Evolutionary conservation across 768 basidiomycete genomes (phyloP).

Genomic region (Suillus lakei): DNA sequence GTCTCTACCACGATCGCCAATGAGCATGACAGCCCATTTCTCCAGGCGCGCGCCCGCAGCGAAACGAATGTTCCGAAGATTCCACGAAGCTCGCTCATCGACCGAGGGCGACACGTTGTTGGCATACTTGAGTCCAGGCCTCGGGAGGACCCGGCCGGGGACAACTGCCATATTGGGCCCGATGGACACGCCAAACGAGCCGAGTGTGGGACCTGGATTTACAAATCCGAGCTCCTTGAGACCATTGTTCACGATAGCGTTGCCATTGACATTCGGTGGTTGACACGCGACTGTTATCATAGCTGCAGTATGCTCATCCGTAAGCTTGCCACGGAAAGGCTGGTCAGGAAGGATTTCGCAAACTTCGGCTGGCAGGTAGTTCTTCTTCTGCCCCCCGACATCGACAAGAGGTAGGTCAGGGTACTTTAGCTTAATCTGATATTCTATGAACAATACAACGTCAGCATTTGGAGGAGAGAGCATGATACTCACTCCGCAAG

Average conservation of each 20-base stretch:
- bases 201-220: conserved; percentile 38
- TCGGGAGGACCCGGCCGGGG: conserved; percentile 54
- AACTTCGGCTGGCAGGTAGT: conserved; percentile 51
- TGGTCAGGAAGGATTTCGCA: conserved; percentile 51
- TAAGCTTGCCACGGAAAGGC: conserved; percentile 54
- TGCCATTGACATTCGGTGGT: conserved; percentile 53
- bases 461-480: not conserved
- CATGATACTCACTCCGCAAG: conserved; percentile 42
- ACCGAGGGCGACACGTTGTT: conserved; percentile 34
- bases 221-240: conserved; percentile 48
- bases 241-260: conserved; percentile 47
- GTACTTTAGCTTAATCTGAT: conserved; percentile 40
- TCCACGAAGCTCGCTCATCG: conserved; percentile 57
- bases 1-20: conserved; percentile 62
- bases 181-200: conserved; percentile 50
- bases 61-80: conserved; percentile 62
- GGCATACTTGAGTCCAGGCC: conserved; percentile 47
- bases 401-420: conserved; percentile 52
- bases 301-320: conserved; percentile 53
- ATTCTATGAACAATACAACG: conserved; percentile 38
- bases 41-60: conserved; percentile 56
- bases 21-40: conserved; percentile 72
- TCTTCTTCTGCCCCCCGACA: conserved; percentile 49
- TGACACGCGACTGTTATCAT: conserved; percentile 58
- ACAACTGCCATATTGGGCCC: conserved; percentile 58